Percentiles rank a stretch among this genome's conserved stretches.
These are phyloP conservation scores for Xylaria sp. DNA, from an alignment of 2,329 filamentous ascomycete species.

Conservation along the genomic window DNA sequence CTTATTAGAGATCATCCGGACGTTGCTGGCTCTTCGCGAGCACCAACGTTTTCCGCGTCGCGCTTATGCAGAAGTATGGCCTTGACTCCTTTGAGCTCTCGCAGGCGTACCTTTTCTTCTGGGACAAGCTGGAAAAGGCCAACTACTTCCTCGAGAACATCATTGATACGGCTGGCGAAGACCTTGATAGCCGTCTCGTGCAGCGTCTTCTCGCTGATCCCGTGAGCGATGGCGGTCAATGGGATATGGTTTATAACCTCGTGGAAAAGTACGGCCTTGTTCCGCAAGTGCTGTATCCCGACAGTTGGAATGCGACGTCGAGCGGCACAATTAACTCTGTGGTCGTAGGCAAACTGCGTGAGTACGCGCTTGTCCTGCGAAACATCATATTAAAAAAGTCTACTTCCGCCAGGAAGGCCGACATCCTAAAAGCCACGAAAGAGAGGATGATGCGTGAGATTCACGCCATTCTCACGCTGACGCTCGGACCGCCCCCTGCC, in stretches of 20 bases:
- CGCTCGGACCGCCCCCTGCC: conserved; percentile 81
- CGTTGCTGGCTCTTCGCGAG: conserved; percentile 93
- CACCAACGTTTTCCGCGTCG: conserved; percentile 92
- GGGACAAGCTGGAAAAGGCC: conserved; percentile 92
- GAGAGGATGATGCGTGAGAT: conserved; percentile 82
- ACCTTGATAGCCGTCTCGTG: conserved; percentile 78
- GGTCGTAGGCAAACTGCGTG: conserved; percentile 86
- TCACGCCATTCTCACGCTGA: conserved; percentile 82
- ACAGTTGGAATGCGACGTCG: conserved; percentile 81
- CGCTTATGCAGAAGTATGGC: conserved; percentile 84
- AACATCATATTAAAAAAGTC: conserved; percentile 57
- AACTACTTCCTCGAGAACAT: conserved; percentile 91
- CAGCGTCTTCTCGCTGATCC: conserved; percentile 75
- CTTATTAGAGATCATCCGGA: conserved; percentile 69
- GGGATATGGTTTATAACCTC: conserved; percentile 91
- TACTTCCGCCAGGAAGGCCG: conserved; percentile 48
- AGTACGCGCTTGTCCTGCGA: conserved; percentile 81
- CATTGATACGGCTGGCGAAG: conserved; percentile 76
- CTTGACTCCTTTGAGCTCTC: conserved; percentile 85
- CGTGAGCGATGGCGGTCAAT: conserved; percentile 85
- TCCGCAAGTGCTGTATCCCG: conserved; percentile 83
- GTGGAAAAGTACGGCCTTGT: conserved; percentile 91
- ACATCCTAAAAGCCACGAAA: conserved; percentile 65
- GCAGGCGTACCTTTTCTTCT: conserved; percentile 90
- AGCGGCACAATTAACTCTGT: conserved; percentile 76